phyloP scores from a whole-genome alignment of 192 early-diverging fungal genomes.

The Globomyces pollinis-pini region DNA sequence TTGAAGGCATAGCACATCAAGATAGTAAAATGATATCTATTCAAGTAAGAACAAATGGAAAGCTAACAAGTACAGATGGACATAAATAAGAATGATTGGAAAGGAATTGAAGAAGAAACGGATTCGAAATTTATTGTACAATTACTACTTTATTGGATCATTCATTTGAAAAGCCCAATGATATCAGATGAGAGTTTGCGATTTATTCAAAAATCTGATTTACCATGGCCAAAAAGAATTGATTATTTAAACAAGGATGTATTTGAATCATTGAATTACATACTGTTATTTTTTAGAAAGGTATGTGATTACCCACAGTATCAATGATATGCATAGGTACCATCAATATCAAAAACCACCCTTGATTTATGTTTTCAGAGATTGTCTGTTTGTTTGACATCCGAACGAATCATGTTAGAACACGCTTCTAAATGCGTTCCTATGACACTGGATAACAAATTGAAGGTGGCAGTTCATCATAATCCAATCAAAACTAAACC shows the following conservation, averaged over 20 bases:
- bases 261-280: conserved; percentile 26
- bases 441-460: too few species aligned
- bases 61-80: conserved; percentile 3
- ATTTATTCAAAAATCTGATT: neutral
- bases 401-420: neutral
- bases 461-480: too few species aligned
- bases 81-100: conserved; percentile 23
- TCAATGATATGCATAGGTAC: neutral
- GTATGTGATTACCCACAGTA: too few species aligned
- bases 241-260: conserved; percentile 14
- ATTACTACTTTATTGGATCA: conserved; percentile 30
- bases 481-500: too few species aligned
- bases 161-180: conserved; percentile 17
- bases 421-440: too few species aligned
- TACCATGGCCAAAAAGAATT: conserved; percentile 5
- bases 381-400: neutral
- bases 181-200: neutral
- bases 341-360: conserved; percentile 4
- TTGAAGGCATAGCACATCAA: neutral
- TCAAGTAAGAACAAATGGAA: neutral
- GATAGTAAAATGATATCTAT: neutral
- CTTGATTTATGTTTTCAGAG: neutral
- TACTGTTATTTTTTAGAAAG: conserved; percentile 24
- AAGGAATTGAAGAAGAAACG: neutral
- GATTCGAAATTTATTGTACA: conserved; percentile 10